Conservation (phyloP, 202 grass and related monocot genomes). For the Saccharum hybrid region DNA sequence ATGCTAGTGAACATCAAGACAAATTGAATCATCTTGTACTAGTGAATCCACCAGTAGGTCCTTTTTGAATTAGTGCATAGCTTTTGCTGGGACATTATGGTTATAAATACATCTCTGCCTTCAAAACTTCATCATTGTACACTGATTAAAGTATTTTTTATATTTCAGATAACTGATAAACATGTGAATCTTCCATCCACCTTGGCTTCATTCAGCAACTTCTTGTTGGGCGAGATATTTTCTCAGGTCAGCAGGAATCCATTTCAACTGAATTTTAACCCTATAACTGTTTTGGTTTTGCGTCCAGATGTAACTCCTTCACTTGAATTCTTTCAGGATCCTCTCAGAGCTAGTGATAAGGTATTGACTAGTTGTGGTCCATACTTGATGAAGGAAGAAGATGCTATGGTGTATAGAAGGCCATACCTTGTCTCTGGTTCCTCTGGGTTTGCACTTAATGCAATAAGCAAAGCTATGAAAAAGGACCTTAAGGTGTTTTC, state of each 20-base stretch:
- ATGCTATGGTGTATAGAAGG: slow-evolving; percentile 95
- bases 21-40: slow-evolving; percentile 90
- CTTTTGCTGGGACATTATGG: slow-evolving; percentile 16
- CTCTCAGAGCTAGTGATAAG: slow-evolving; percentile 95
- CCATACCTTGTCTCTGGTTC: slow-evolving; percentile 95
- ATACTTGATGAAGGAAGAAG: slow-evolving; percentile 96
- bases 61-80: background rate
- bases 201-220: slow-evolving; percentile 88
- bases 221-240: slow-evolving; percentile 90
- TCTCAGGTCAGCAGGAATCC: slow-evolving; percentile 72
- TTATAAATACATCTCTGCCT: background rate
- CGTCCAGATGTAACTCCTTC: slow-evolving; percentile 16
- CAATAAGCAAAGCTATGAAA: slow-evolving; percentile 87
- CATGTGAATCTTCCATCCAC: slow-evolving; percentile 80
- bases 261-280: slow-evolving; percentile 10
- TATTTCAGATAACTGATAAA: slow-evolving; percentile 71
- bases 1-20: slow-evolving; percentile 78
- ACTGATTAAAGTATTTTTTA: slow-evolving; percentile 30
- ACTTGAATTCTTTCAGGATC: slow-evolving; percentile 63
- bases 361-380: slow-evolving; percentile 78
- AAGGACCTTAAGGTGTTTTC: slow-evolving; percentile 76
- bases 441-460: slow-evolving; percentile 94
- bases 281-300: background rate
- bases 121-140: slow-evolving; percentile 18
- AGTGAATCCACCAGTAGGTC: slow-evolving; percentile 85